Conservation (phyloP, 768 basidiomycete genomes). For the Dioszegia crocea region DNA sequence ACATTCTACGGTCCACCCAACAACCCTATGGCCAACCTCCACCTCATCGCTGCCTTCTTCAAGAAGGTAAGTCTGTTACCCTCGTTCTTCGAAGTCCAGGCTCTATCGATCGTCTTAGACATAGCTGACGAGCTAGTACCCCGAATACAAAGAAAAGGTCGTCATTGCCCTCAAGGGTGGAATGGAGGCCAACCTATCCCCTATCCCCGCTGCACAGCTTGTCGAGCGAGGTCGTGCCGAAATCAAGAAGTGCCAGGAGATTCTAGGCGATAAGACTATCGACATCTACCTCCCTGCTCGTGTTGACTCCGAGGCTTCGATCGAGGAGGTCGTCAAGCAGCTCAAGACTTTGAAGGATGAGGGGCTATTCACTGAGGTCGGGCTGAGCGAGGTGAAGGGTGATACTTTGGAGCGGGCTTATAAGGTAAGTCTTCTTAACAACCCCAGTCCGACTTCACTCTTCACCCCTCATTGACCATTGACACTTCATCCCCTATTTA, state of each 20-base stretch:
- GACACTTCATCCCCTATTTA: too few relatives aligned
- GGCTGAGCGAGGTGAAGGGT: slow-evolving; percentile 33
- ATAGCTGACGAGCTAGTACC: slow-evolving; percentile 27
- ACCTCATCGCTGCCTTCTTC: slow-evolving; percentile 57
- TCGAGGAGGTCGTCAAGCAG: slow-evolving; percentile 54
- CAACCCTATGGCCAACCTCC: slow-evolving; percentile 53
- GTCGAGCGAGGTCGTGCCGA: slow-evolving; percentile 56
- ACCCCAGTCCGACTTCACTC: too few relatives aligned
- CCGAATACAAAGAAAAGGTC: slow-evolving; percentile 53
- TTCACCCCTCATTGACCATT: too few relatives aligned
- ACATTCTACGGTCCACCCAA: slow-evolving; percentile 59
- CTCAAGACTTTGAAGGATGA: slow-evolving; percentile 57
- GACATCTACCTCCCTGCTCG: slow-evolving; percentile 57
- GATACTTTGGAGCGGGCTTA: slow-evolving; percentile 54
- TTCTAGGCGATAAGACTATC: slow-evolving; percentile 58
- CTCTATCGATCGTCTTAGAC: too few relatives aligned
- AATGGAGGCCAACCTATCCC: slow-evolving; percentile 9
- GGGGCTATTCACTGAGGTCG: slow-evolving; percentile 54
- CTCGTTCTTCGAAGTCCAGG: slow-evolving; percentile 49
- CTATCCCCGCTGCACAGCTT: slow-evolving; percentile 9
- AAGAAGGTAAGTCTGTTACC: slow-evolving; percentile 46
- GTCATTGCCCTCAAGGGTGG: slow-evolving; percentile 58
- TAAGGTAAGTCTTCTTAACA: slow-evolving; percentile 53
- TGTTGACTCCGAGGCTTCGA: slow-evolving; percentile 51
- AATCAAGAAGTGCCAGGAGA: slow-evolving; percentile 53